Base-by-base conservation (phyloP, 2,329 filamentous ascomycete genomes). In the Talaromyces amestolkiae region DNA sequence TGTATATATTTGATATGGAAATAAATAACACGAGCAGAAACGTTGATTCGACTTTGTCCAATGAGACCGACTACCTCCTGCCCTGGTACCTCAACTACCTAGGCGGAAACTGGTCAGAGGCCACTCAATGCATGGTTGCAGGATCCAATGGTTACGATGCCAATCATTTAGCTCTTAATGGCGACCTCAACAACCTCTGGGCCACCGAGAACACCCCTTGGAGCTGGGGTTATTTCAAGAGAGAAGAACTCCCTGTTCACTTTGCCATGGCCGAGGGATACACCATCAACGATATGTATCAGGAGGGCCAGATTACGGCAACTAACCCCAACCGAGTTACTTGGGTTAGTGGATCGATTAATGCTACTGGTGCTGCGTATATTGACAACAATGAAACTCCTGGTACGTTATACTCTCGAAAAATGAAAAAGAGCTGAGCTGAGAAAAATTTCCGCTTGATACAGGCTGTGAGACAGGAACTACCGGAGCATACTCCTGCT, bases 241-340 rank as follows among this genome's bases (percentile, higher is more conserved):
- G 82, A n/a, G 70, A 77, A 4, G 84, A 86, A 64, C 75, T 86
- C n/a, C 84, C 84, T 0, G 78, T 84, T 17, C 84, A 86, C 19
- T 86, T 82, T 71, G 79, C 81, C 3, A 79, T 86, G 68, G 84
- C 83, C 0, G 84, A 86, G 64, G 82, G 77, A 10, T 86, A 82
- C 80, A 83, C 84, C 0, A 70, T 85, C 19, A 83, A 78, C 1
- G 85, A 87, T 69, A 86, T 86, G 84, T 86, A 86, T 66, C 83
- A 82, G 77, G 82, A 86, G 72, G 76, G 77, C 1, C 66, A 67
- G 62, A 80, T 86, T 37, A 82, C 83, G 0, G 79, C 83, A 0
- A 86, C 84, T 0, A 83, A 81, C 62, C 83, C 84, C 2, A 86
- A 86, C 68, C 78, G 84, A 61, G 83, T 83, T 3, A 80, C 78